Conservation (phyloP, 768 basidiomycete genomes). For the Leucogyrophana mollusca region DNA sequence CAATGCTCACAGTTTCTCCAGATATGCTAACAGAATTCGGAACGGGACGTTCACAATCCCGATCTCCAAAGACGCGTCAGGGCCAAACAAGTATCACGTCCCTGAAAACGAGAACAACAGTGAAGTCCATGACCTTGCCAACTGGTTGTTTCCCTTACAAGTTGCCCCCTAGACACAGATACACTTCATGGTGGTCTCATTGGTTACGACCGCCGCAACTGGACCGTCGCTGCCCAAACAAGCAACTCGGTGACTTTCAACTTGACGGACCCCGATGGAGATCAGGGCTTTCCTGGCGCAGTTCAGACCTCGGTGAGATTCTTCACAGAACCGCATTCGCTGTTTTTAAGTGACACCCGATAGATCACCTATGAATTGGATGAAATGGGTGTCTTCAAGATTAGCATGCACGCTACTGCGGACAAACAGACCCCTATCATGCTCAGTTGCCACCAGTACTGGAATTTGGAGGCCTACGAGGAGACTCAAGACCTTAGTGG, state of each 20-base stretch:
- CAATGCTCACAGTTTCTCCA: constrained; percentile 9
- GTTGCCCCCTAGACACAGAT: constrained; percentile 33
- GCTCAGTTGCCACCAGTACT: constrained; percentile 43
- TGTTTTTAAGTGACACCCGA: not conserved
- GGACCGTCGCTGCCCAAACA: constrained; percentile 34
- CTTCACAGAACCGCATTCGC: constrained; percentile 1
- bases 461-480: constrained; percentile 45
- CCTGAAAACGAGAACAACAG: constrained; percentile 39
- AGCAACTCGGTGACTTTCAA: constrained; percentile 40
- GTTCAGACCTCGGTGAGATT: constrained; percentile 32
- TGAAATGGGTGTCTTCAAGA: constrained; percentile 35
- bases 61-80: constrained; percentile 37
- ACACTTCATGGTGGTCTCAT: constrained; percentile 46
- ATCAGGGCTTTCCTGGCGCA: constrained; percentile 48
- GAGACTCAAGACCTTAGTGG: constrained; percentile 38
- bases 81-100: constrained; percentile 37
- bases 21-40: constrained; percentile 44
- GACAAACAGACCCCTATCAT: constrained; percentile 41
- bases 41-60: constrained; percentile 46
- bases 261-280: constrained; percentile 40
- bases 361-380: constrained; percentile 37
- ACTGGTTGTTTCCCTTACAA: not conserved
- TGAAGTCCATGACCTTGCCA: not conserved
- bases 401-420: constrained; percentile 36
- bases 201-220: constrained; percentile 45